Conservation (phyloP, 2,329 filamentous ascomycete species). For the Chaetomium olivaceum region DNA sequence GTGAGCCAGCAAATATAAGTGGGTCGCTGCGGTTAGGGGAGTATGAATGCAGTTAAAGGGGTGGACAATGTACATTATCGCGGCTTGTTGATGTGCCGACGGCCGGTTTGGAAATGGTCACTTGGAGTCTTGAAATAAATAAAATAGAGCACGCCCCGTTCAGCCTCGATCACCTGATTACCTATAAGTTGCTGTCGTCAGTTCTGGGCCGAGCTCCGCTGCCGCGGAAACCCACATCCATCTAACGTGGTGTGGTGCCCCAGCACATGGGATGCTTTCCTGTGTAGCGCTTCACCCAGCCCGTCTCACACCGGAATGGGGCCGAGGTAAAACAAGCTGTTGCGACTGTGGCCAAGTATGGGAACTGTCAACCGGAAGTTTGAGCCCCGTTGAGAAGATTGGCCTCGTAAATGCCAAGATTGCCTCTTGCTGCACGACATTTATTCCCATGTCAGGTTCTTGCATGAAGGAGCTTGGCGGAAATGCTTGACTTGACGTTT, state of each 20-base stretch:
- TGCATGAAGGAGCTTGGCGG: constrained; percentile 5
- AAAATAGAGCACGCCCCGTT: background rate
- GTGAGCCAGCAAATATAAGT: constrained; percentile 38
- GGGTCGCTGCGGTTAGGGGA: background rate
- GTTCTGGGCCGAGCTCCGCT: background rate
- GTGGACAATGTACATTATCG: constrained; percentile 4
- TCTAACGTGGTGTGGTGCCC: background rate
- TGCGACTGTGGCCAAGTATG: background rate
- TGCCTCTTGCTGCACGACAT: constrained; percentile 9
- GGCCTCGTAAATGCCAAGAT: constrained; percentile 13
- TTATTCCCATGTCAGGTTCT: background rate
- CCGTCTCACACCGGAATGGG: background rate
- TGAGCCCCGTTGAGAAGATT: constrained; percentile 11
- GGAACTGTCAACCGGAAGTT: background rate
- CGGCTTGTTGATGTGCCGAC: background rate
- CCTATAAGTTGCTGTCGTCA: background rate
- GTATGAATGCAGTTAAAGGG: background rate
- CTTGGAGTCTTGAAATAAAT: background rate
- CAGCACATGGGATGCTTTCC: background rate
- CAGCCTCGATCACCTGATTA: background rate
- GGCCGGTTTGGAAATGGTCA: background rate
- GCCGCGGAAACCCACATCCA: background rate
- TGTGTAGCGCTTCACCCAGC: background rate
- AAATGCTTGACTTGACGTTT: constrained; percentile 17
- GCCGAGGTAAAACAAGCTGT: background rate